Conservation (phyloP, 2,329 filamentous ascomycete genomes). For the Alternaria infectoria region DNA sequence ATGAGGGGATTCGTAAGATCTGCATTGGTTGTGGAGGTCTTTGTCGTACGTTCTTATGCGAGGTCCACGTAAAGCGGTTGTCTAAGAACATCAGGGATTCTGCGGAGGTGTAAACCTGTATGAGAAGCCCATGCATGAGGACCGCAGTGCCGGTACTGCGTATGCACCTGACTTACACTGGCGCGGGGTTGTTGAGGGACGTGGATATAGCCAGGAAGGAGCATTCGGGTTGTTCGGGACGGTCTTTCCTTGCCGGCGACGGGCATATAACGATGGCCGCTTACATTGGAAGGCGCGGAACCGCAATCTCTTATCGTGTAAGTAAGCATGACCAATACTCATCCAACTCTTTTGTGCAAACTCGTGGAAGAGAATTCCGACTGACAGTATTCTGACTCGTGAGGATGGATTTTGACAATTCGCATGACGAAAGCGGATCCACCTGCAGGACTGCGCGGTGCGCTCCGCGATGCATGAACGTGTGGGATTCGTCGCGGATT, state of each 20-base stretch:
- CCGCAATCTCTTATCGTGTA: not conserved
- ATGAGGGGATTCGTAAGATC: not conserved
- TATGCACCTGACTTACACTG: not conserved
- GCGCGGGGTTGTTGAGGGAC: not conserved
- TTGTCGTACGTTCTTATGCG: not conserved
- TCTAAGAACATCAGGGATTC: not conserved
- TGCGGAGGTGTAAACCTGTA: not conserved
- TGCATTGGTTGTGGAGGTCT: not conserved
- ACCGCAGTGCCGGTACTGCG: not conserved
- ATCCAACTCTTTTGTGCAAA: not conserved
- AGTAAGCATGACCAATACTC: not conserved
- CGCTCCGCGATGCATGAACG: conserved; percentile 15
- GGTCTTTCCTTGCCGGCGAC: not conserved
- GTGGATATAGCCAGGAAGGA: not conserved
- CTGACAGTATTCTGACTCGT: not conserved
- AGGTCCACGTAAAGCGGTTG: not conserved
- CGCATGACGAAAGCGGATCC: conserved; percentile 1
- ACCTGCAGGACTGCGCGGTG: conserved; percentile 1
- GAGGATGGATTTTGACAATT: not conserved
- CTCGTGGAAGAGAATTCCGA: not conserved
- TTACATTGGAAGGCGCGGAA: not conserved
- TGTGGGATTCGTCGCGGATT: conserved; percentile 8
- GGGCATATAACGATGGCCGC: not conserved
- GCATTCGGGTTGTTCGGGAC: not conserved
- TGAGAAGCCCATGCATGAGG: not conserved